phyloP scores from a whole-genome alignment of 345 rosid species.

The Hibiscus trionum region DNA sequence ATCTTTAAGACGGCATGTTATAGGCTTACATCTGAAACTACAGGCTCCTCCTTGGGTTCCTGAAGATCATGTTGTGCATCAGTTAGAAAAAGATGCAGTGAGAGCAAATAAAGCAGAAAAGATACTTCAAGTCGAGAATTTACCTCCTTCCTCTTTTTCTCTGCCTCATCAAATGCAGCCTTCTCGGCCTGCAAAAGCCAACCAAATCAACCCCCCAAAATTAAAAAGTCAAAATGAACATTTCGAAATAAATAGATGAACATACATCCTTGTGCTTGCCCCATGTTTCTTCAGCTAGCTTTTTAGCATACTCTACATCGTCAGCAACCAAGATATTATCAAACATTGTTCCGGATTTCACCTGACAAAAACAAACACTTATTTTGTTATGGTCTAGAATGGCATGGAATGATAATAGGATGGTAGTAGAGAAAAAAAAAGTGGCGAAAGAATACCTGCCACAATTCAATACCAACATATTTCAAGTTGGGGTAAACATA shows the following conservation, averaged over 20 bases:
- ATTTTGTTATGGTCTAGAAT: neutral
- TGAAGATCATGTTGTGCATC: slow-evolving; percentile 19
- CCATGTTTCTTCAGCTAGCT: slow-evolving; percentile 92
- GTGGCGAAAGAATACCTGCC: slow-evolving; percentile 59
- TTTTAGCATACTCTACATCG: slow-evolving; percentile 79
- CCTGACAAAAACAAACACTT: slow-evolving; percentile 30
- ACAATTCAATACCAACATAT: slow-evolving; percentile 90
- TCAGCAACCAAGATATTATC: slow-evolving; percentile 77
- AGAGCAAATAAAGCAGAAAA: neutral
- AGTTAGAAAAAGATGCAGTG: slow-evolving; percentile 5
- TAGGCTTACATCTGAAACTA: slow-evolving; percentile 67
- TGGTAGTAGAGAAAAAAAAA: neutral
- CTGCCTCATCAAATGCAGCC: slow-evolving; percentile 87
- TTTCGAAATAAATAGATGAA: neutral
- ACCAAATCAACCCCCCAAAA: neutral
- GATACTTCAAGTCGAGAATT: neutral
- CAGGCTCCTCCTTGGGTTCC: slow-evolving; percentile 57
- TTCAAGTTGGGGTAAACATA: slow-evolving; percentile 87
- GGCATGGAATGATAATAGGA: neutral
- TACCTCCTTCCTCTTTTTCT: slow-evolving; percentile 81
- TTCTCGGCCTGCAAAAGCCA: slow-evolving; percentile 70
- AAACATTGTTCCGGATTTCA: slow-evolving; percentile 94
- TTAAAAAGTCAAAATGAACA: neutral
- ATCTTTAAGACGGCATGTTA: neutral
- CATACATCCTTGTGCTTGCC: slow-evolving; percentile 89